phyloP scores from a whole-genome alignment of 306 rosid species.

The Pterocarpus macrocarpus region DNA sequence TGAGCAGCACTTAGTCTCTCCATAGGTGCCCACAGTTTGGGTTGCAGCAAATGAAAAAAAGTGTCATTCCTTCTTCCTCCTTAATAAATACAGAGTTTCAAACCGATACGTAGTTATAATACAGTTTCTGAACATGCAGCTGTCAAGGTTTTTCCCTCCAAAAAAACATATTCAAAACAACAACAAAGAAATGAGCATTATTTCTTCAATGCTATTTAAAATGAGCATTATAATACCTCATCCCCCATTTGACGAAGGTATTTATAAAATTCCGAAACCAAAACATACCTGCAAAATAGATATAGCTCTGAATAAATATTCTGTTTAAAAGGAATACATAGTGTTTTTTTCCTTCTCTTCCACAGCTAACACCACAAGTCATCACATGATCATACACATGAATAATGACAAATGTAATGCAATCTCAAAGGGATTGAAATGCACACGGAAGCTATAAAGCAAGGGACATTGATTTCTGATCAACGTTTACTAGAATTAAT shows the following conservation, averaged over 20 bases:
- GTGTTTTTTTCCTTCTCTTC: too few species aligned
- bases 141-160: background rate
- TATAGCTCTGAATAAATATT: too few species aligned
- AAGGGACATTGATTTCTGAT: background rate
- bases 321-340: too few species aligned
- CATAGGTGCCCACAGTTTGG: conserved; percentile 55
- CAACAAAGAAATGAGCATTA: background rate
- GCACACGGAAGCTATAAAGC: conserved; percentile 22
- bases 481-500: conserved; percentile 12
- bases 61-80: conserved; percentile 59
- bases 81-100: background rate
- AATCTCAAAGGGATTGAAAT: conserved; percentile 8
- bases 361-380: background rate
- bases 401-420: conserved; percentile 5
- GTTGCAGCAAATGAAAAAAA: conserved; percentile 56
- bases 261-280: too few species aligned
- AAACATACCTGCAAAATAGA: too few species aligned
- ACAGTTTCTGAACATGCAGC: conserved; percentile 14
- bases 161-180: background rate
- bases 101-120: conserved; percentile 21
- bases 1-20: conserved; percentile 47
- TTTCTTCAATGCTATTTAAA: background rate
- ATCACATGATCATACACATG: background rate
- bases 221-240: background rate
- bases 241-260: too few species aligned